Conservation (phyloP, 176 grass and related monocot species). For the Coix lacrymajobi region DNA sequence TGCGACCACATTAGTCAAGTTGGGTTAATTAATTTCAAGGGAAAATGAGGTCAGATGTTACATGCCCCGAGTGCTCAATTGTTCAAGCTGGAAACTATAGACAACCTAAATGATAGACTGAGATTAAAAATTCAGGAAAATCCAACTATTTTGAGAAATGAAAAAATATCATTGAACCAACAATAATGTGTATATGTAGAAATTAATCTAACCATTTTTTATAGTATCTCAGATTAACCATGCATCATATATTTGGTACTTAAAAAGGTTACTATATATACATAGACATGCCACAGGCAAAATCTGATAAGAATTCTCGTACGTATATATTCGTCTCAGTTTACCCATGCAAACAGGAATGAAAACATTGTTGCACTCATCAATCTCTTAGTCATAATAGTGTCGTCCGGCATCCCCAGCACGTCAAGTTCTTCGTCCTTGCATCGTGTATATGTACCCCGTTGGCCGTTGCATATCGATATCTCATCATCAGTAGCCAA, state of each 20-base stretch:
- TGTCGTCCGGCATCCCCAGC: too few species aligned
- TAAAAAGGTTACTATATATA: not conserved
- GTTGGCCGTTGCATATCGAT: not conserved
- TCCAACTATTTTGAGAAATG: not conserved
- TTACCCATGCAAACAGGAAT: not conserved
- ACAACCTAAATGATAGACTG: too few species aligned
- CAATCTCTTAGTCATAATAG: not conserved
- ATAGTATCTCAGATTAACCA: not conserved
- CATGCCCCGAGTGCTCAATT: not conserved
- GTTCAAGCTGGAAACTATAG: not conserved
- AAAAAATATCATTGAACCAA: not conserved
- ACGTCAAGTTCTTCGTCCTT: not conserved
- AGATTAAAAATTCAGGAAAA: not conserved
- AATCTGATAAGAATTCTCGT: too few species aligned
- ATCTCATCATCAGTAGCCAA: not conserved
- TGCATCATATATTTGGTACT: not conserved
- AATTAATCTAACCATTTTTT: not conserved
- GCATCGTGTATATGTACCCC: not conserved
- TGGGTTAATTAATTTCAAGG: too few species aligned
- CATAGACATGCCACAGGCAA: not conserved
- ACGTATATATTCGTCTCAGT: not conserved
- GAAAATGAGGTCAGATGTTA: not conserved
- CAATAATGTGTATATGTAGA: not conserved
- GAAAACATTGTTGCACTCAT: not conserved
- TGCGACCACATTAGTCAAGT: too few species aligned